Evolutionary conservation across 2,329 filamentous ascomycete genomes (phyloP).

Genomic region (Aspergillus japonicus): DNA sequence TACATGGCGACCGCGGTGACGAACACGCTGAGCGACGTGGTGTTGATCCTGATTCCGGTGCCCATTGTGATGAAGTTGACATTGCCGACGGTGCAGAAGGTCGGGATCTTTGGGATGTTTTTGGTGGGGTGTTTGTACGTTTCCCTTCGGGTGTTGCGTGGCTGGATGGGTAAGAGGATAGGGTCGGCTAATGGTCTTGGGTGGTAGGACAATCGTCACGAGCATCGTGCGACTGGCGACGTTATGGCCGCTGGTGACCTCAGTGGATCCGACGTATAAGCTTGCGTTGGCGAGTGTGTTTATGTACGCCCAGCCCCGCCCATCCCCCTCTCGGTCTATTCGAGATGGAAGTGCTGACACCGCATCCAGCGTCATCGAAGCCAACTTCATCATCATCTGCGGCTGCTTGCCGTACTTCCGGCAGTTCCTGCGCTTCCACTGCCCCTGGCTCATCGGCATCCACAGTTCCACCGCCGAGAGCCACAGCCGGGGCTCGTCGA

Average conservation of each 20-base stretch:
- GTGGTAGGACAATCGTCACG: constrained; percentile 21
- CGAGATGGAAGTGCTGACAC: not conserved
- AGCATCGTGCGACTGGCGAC: constrained; percentile 27
- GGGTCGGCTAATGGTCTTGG: not conserved
- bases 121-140: constrained; percentile 21
- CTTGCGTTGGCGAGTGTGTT: constrained; percentile 19
- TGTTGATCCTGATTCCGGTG: constrained; percentile 23
- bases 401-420: constrained; percentile 7
- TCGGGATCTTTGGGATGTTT: constrained; percentile 20
- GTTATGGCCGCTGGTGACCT: constrained; percentile 19
- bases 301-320: constrained; percentile 3
- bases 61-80: constrained; percentile 15
- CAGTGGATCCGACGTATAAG: constrained; percentile 19
- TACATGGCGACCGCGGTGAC: constrained; percentile 24
- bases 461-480: not conserved
- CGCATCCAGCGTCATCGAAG: constrained; percentile 6
- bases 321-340: too few species aligned
- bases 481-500: not conserved
- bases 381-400: constrained; percentile 15
- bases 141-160: too few species aligned
- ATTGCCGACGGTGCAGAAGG: constrained; percentile 17
- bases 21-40: constrained; percentile 25
- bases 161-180: not conserved
- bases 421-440: constrained; percentile 10
- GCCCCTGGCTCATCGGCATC: not conserved